Evolutionary conservation across 495 filamentous ascomycete genomes (phyloP), one percentile per base, ranked within the genome.

Genomic region (Aspergillus wentii): DNA sequence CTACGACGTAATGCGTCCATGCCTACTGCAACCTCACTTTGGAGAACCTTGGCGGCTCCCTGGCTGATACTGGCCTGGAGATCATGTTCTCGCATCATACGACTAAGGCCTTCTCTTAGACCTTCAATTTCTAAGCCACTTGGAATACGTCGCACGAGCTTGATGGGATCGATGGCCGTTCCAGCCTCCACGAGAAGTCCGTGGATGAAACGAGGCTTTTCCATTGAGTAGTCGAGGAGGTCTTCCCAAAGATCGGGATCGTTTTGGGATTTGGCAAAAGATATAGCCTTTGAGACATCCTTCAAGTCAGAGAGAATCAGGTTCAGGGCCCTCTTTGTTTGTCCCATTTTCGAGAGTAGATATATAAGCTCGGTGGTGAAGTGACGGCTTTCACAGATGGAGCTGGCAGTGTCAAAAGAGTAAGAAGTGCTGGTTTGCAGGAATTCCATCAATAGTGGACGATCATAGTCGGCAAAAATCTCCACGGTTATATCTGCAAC

Each of bases 201-300:
- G 13, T 87, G 81, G 40, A 98, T 95, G 65, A 98, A 98, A 10
- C 75, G 75, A 0, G 92, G 92, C 47, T 94, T 94, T 59, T 95
- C 87, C 94, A 98, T 97, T 16, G 79, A 84, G 65, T 96, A 96
- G 41, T 89, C 78, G 15, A 98, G 79, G 8, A 98, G 74, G 51
- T 98, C 92, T 44, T 94, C 83, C 92, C 92, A 98, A 0, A 98
- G 74, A 48, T 91, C 86, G 0, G 79, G 78, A 42, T 97, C 91
- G 41, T 89, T 76, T 56, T 95, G 89, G 31, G 87, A 81, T 59
- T 95, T 95, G 33, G 89, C 88, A 45, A 97, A 98, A 6, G 83
- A 74, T 44, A 98, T 97, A 30, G 92, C 92, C 41, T 88, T 85
- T 4, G 80, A 83, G 29, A 97, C 88, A 49, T 97, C 89, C 39